Conservation (phyloP, 2,329 filamentous ascomycete species). For the Pyricularia sp. region DNA sequence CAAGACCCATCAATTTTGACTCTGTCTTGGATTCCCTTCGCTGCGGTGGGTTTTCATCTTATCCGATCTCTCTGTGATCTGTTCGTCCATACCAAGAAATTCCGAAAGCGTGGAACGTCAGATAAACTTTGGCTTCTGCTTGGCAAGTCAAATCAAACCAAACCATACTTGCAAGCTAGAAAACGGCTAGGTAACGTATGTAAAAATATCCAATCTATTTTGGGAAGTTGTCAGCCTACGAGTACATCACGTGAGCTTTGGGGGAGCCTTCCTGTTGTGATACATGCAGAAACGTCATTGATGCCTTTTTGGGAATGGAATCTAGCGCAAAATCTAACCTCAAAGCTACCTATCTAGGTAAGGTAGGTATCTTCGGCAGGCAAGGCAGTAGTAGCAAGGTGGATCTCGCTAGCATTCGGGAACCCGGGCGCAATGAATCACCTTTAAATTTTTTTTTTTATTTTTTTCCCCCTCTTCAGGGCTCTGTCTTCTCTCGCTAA, state of each 20-base stretch:
- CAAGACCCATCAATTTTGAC: neutral
- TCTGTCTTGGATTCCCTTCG: neutral
- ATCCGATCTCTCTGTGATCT: neutral
- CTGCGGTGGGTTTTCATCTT: neutral
- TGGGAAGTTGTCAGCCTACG: neutral
- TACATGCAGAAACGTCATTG: neutral
- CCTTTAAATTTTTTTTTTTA: too few species aligned
- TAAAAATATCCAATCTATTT: neutral
- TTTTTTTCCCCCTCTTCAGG: neutral
- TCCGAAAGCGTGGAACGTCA: neutral
- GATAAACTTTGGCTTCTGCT: neutral
- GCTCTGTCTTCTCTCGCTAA: neutral
- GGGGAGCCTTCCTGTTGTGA: neutral
- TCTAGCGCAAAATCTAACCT: neutral
- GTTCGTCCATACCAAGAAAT: neutral
- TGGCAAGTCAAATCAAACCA: neutral
- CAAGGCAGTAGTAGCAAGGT: neutral
- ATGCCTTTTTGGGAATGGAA: neutral
- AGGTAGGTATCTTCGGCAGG: too few species aligned
- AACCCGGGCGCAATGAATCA: neutral
- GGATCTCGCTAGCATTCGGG: neutral
- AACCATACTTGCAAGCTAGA: too few species aligned
- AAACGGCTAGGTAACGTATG: too few species aligned
- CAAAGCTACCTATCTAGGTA: neutral
- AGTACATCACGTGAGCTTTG: neutral